Base-by-base conservation (phyloP, 257 asterid species). In the Solanum tacnaense region DNA sequence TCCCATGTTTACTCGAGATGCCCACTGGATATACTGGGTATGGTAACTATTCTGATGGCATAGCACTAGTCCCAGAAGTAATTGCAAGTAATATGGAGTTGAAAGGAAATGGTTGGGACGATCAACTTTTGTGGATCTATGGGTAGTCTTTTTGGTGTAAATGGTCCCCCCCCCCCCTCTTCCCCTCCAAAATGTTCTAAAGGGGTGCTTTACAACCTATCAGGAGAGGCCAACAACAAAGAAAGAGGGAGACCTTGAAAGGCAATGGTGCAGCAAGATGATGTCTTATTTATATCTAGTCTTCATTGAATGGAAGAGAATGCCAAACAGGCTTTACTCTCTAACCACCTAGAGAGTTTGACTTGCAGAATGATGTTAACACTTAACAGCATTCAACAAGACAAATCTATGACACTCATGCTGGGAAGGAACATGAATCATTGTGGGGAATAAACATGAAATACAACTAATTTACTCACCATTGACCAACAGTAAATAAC, bases 401-500 rank as follows among this genome's bases (percentile, higher is more conserved):
- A 25, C 15, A 79, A 79, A 79, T 25, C 38, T 15, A 35, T 4
- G 9, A 2, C 29, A 44, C 65, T 41, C 36, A 3, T 78, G 62
- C 84, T 7, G 36, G 62, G 60, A 78, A 39, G 31, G 56, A 12
- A 13, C 56, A 23, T 23, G 32, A 36, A 73, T 35, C 31, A 75
- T 75, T 36, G 44, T 76, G 32, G 60, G 60, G 15, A 13, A 39
- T 12, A 13, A 41, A 27, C 36, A 79, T 13, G 84, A 41, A 79
- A 41, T 58, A 8, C 11, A 13, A 15, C 38, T 79, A n/a, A 38
- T 32, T 38, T 87, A 91, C 96, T 90, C 67, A 95, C 99, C 98
- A 94, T 95, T 88, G 99, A 97, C 99, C 99, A 97, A 87, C 97
- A 94, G 89, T 97, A 96, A 87, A 97, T 95, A 89, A 97, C 99